These are phyloP conservation scores for Aspergillus quadrilineatus DNA, from an alignment of 2,329 filamentous ascomycete genomes.

Conservation along the genomic window DNA sequence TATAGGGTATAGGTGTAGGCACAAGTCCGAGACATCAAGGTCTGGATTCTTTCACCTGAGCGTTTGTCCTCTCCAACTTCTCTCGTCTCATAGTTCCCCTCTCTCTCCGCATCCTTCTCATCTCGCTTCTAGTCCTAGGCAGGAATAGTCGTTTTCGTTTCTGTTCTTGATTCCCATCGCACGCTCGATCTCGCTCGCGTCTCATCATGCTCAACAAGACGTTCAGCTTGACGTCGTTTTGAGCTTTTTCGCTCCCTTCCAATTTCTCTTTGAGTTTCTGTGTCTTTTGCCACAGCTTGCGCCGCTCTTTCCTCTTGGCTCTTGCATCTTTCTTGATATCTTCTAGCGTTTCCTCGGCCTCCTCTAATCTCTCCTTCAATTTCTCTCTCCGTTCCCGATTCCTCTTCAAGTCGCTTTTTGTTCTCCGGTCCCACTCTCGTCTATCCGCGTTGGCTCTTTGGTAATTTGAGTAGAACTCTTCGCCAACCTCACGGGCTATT, in stretches of 20 bases:
- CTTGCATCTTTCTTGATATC: not conserved
- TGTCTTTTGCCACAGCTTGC: not conserved
- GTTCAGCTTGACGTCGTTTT: not conserved
- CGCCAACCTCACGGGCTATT: conserved; percentile 37
- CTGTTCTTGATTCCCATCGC: not conserved
- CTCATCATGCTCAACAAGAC: not conserved
- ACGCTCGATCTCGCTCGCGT: not conserved
- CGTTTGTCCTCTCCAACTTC: not conserved
- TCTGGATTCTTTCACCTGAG: not conserved
- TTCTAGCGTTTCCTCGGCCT: not conserved
- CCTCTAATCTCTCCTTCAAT: not conserved
- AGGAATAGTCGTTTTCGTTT: not conserved
- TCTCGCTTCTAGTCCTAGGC: not conserved
- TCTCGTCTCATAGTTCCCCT: not conserved
- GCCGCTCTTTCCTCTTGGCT: not conserved
- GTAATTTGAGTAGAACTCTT: not conserved
- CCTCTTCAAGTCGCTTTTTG: not conserved
- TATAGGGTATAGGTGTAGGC: not conserved
- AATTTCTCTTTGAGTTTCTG: not conserved
- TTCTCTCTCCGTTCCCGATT: not conserved
- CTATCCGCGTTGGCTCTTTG: conserved; percentile 13
- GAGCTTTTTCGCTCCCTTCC: not conserved
- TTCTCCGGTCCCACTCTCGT: not conserved
- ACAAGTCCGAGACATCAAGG: not conserved
- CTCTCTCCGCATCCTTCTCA: not conserved